Conservation (phyloP, 169 alveolate species). For the Perkinsus chesapeaki region DNA sequence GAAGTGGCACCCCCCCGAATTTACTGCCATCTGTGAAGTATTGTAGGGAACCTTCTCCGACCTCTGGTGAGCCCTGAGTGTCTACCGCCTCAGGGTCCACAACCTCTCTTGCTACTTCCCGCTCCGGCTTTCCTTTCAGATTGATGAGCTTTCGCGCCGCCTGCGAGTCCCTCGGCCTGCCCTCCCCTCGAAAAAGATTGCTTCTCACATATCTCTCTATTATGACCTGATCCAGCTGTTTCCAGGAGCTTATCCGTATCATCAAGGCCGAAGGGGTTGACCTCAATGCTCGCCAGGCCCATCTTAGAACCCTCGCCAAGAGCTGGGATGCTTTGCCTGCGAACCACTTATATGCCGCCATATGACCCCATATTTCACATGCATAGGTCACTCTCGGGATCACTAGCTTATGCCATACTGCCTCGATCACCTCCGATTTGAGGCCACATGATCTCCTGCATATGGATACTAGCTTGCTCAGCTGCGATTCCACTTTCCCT, state of each 20-base stretch:
- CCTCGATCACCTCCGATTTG: background rate
- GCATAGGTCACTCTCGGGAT: background rate
- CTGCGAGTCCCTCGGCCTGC: background rate
- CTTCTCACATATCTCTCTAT: background rate
- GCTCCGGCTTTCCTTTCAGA: no score
- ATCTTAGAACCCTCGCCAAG: background rate
- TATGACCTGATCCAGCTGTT: background rate
- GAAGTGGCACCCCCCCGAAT: background rate
- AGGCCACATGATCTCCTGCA: background rate
- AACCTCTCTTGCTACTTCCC: no score
- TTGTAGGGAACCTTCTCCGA: background rate
- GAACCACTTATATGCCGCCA: background rate
- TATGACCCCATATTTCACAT: background rate
- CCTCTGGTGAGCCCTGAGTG: background rate
- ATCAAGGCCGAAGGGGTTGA: background rate
- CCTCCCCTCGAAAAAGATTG: background rate
- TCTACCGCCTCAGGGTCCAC: background rate
- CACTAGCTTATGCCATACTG: background rate
- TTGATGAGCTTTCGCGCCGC: no score
- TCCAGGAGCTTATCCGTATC: background rate
- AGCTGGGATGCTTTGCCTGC: background rate
- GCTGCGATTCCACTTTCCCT: background rate
- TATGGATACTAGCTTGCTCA: background rate
- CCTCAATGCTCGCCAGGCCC: background rate
- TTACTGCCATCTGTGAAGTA: background rate